Base-by-base conservation (phyloP, 139 green algal species). In the Chlorella sorokiniana region DNA sequence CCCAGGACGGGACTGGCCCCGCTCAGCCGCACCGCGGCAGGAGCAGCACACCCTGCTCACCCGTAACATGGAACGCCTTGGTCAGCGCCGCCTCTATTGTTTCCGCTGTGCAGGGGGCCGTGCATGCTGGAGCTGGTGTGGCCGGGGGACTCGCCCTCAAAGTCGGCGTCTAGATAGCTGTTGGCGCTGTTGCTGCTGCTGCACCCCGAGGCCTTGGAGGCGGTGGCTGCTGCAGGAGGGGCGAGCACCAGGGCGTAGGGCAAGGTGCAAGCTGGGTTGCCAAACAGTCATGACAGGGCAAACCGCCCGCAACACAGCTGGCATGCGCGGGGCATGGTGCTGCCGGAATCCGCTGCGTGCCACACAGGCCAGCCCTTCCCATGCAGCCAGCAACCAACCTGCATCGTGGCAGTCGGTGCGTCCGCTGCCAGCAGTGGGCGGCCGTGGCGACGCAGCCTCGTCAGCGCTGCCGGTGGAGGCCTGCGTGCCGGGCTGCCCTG, bases 41-140 rank as follows among this genome's bases (percentile, higher is more conserved):
- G n/a, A n/a, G n/a, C n/a, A n/a, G n/a, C n/a, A n/a, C n/a, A n/a
- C n/a, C n/a, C 25, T 69, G 84, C 78, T 84, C 83, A 83, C 93
- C 87, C 51, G 89, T 91, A 29, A 83, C 78, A 22, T 83, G 79
- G 79, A 93, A 93, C 9, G 89, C 89, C 7, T 85, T 74, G 7
- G 86, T 83, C 3, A 93, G 82, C 14, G 89, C 88, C 16, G 67
- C 63, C 68, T 91, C 86, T 63, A 93, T 82, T 25, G 83, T 54
- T 37, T 86, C 82, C 35, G 76, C 48, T 22, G 76, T 69, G 75
- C 82, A 88, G 9, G 31, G 23, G 31, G 35, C 61, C 64, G 31
- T 73, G 64, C 29, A 82, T 52, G 35, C 62, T 84, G 31, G 48
- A 0, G 33, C 33, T 33, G 27, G 31, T 10, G 7, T 33, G 0